Percentiles rank a stretch among this genome's conserved stretches.
These are phyloP conservation scores for Alternaria arbusti DNA, from an alignment of 2,329 filamentous ascomycete species.

Conservation along the genomic window DNA sequence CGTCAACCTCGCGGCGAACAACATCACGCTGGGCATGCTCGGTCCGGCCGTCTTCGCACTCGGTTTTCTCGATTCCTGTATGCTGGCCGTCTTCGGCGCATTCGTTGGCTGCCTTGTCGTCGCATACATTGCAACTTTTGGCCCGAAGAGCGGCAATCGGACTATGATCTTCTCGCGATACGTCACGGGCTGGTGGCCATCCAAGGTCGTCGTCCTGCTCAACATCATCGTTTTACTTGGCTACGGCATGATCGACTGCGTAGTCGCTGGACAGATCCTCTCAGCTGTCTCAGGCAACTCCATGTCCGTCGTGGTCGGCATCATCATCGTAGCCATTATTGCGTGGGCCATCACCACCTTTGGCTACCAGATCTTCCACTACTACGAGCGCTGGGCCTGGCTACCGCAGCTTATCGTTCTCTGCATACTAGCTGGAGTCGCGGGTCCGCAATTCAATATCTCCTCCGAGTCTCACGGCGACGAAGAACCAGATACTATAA, in stretches of 20 bases:
- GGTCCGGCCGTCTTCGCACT: conserved; percentile 65
- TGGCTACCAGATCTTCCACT: conserved; percentile 71
- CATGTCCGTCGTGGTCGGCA: conserved; percentile 70
- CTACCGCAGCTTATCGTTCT: conserved; percentile 67
- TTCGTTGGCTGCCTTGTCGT: conserved; percentile 62
- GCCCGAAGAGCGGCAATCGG: conserved; percentile 65
- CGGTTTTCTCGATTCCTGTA: conserved; percentile 62
- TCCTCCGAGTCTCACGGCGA: conserved; percentile 59
- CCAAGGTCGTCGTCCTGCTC: conserved; percentile 67
- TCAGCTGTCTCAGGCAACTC: conserved; percentile 67
- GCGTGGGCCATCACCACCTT: conserved; percentile 70
- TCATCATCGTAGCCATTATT: conserved; percentile 68
- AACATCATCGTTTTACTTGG: conserved; percentile 69
- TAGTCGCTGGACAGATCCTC: conserved; percentile 72
- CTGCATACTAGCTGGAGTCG: conserved; percentile 67
- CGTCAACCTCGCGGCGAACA: conserved; percentile 68
- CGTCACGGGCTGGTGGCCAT: conserved; percentile 70
- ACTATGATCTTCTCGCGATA: conserved; percentile 65
- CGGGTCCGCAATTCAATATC: conserved; percentile 65
- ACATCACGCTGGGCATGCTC: conserved; percentile 69
- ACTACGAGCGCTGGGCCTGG: conserved; percentile 72
- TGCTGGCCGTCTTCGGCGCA: conserved; percentile 65
- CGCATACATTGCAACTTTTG: conserved; percentile 68
- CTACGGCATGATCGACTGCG: conserved; percentile 68
- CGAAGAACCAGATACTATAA: conserved; percentile 54